A percentile compares a stretch with the other conserved stretches of the same genome.
These are phyloP conservation scores for Ophiostoma angusticollis DNA, from an alignment of 2,329 filamentous ascomycete species.

Conservation along the genomic window DNA sequence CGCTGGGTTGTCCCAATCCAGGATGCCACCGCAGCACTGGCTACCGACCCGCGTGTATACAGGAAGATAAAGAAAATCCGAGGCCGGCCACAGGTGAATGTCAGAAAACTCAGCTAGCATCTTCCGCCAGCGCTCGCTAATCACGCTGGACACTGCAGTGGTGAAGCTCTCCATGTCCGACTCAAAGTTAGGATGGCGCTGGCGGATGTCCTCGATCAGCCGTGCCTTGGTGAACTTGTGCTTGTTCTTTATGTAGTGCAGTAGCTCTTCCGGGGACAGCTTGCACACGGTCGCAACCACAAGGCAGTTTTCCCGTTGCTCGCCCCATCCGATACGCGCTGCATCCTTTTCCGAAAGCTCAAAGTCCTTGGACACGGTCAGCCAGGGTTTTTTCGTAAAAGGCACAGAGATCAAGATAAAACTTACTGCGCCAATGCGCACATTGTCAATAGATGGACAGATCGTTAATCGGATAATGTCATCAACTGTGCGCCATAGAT, in stretches of 20 bases:
- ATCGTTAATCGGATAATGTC: slow-evolving; percentile 32
- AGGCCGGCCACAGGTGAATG: neutral
- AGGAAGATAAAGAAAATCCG: slow-evolving; percentile 6
- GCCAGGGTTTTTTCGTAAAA: neutral
- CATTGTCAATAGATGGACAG: slow-evolving; percentile 31
- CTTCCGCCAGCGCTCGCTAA: slow-evolving; percentile 13
- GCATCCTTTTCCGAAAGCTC: slow-evolving; percentile 15
- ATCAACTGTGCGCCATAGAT: slow-evolving; percentile 32
- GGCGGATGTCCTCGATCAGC: slow-evolving; percentile 29
- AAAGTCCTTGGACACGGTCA: slow-evolving; percentile 12
- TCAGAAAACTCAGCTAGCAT: slow-evolving; percentile 7
- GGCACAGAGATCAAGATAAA: neutral
- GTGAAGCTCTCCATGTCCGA: slow-evolving; percentile 32
- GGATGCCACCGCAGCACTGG: slow-evolving; percentile 23
- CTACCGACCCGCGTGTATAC: slow-evolving; percentile 9
- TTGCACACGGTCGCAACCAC: slow-evolving; percentile 30
- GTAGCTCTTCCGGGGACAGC: slow-evolving; percentile 35
- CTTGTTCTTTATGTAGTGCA: slow-evolving; percentile 34
- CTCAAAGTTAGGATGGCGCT: slow-evolving; percentile 29
- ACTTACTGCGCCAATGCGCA: slow-evolving; percentile 23
- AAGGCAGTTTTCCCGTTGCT: slow-evolving; percentile 18
- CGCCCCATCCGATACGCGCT: slow-evolving; percentile 20
- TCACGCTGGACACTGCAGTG: slow-evolving; percentile 13
- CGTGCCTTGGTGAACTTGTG: slow-evolving; percentile 32
- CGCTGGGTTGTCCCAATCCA: slow-evolving; percentile 27